These are phyloP conservation scores for Yamadazyma kanchanaburiensis DNA, from an alignment of 1,139 yeast species.

Conservation along the genomic window DNA sequence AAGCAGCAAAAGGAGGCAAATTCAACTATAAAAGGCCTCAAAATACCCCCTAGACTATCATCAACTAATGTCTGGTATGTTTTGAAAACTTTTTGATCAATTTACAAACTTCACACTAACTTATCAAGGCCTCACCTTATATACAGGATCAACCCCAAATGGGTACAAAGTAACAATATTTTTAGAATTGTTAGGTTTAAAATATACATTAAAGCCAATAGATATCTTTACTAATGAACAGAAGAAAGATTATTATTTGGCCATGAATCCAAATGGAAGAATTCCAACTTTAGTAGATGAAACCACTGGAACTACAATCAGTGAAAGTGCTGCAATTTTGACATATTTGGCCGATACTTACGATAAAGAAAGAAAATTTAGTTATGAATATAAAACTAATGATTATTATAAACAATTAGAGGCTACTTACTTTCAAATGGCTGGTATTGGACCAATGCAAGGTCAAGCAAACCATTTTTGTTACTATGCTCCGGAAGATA, in stretches of 20 bases:
- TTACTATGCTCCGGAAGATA: slow-evolving; percentile 40
- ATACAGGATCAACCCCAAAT: slow-evolving; percentile 52
- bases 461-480: slow-evolving; percentile 55
- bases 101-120: too few relatives aligned
- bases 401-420: slow-evolving; percentile 50
- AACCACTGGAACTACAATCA: slow-evolving; percentile 39
- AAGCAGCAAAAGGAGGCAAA: too few relatives aligned
- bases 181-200: slow-evolving; percentile 45
- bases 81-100: too few relatives aligned
- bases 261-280: slow-evolving; percentile 59
- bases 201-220: slow-evolving; percentile 43
- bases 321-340: slow-evolving; percentile 60
- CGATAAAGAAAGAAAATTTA: slow-evolving; percentile 49
- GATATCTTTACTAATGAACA: slow-evolving; percentile 35
- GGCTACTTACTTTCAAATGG: slow-evolving; percentile 53
- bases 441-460: slow-evolving; percentile 60
- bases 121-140: slow-evolving; percentile 17
- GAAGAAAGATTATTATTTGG: slow-evolving; percentile 51
- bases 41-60: too few relatives aligned
- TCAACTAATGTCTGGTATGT: too few relatives aligned
- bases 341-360: slow-evolving; percentile 54
- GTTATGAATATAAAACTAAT: slow-evolving; percentile 41
- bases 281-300: slow-evolving; percentile 57
- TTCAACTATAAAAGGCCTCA: too few relatives aligned
- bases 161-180: slow-evolving; percentile 50